Conservation (phyloP, 305 asterid species). For the Fraxinus angustifolia region DNA sequence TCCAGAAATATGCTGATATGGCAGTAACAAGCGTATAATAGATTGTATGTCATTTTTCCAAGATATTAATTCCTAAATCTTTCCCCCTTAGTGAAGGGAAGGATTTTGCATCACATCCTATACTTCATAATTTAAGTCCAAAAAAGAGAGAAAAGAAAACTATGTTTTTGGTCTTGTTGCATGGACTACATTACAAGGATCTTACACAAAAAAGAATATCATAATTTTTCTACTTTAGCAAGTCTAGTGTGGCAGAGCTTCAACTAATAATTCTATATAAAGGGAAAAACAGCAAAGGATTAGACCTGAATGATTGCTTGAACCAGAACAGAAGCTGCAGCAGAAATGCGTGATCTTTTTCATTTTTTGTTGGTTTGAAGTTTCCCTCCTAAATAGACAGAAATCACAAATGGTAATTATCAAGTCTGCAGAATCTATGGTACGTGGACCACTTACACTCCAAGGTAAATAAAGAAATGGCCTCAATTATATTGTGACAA, state of each 20-base stretch:
- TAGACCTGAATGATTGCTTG: conserved; percentile 89
- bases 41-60: conserved; percentile 6
- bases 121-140: neutral
- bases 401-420: conserved; percentile 22
- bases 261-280: conserved; percentile 1
- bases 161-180: neutral
- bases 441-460: conserved; percentile 1
- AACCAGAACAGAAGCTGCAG: conserved; percentile 96
- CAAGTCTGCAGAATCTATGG: conserved; percentile 5
- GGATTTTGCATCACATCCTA: neutral
- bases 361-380: conserved; percentile 64
- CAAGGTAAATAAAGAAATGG: conserved; percentile 18
- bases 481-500: conserved; percentile 4
- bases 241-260: conserved; percentile 12
- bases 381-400: conserved; percentile 68
- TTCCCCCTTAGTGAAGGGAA: neutral
- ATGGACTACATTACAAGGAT: conserved; percentile 7
- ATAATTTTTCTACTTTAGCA: conserved; percentile 15
- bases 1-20: conserved; percentile 15
- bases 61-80: neutral
- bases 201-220: conserved; percentile 6
- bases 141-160: neutral
- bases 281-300: conserved; percentile 5
- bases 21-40: neutral
- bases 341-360: conserved; percentile 75